Base-by-base conservation (phyloP, 495 filamentous ascomycete genomes). In the Lasiosphaeria hispida region DNA sequence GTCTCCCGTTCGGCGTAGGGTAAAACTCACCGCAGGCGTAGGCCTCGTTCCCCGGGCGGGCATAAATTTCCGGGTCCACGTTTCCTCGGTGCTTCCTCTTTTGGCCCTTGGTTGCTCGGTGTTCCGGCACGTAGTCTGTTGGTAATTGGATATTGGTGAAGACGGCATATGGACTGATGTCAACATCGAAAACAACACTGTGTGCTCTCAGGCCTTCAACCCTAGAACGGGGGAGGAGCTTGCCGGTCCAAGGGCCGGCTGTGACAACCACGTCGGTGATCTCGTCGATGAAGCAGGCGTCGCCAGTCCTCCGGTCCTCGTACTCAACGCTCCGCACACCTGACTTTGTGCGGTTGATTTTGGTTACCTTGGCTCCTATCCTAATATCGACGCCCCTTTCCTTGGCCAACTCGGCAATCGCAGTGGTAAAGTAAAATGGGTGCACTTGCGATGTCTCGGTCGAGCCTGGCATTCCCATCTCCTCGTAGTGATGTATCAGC, bases 41-140 rank as follows among this genome's bases (percentile, higher is more conserved):
- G 39, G 96, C 89, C 60, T 95, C 92, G 44, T 88, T 82, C 64
- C 89, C 85, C 0, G 93, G 92, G 4, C 94, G 83, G 11, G 93
- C 88, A 69, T 97, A 97, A 62, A 98, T 94, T 72, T 98, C 94
- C 2, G 94, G 93, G 30, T 88, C 84, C 14, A 88, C 89, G 17
- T 81, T 83, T 5, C 83, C 80, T 13, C 74, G 70, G 42, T 85
- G 81, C 8, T 77, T 75, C 19, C 78, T 66, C 74, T 78, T 81
- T 63, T 86, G 79, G 48, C 74, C 69, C 61, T 69, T 60, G 57
- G 54, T 71, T 48, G 62, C 69, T 35, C 70, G 63, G 53, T 79
- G 72, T 41, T 72, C 73, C 23, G 74, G 80, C 19, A 68, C 71
- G 67, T 75, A 83, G 61, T 83, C 75, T 7, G 76, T 71, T 0